Percentiles rank a stretch among this genome's conserved stretches.
These are phyloP conservation scores for Aristolochia californica DNA, from an alignment of 164 flowering plant genomes.

Conservation along the genomic window DNA sequence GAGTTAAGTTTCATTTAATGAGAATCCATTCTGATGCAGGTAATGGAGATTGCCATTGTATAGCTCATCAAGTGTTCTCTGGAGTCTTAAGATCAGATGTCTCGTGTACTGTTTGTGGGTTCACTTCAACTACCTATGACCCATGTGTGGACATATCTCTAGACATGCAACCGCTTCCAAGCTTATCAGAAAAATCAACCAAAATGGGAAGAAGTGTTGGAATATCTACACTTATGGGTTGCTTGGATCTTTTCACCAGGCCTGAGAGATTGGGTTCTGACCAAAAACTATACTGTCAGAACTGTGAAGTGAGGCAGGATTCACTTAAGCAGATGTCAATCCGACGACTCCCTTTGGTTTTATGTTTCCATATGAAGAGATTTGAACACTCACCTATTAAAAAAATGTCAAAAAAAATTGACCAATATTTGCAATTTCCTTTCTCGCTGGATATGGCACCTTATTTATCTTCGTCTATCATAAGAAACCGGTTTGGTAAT, in stretches of 20 bases:
- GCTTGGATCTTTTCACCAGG: slow-evolving; percentile 59
- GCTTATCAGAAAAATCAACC: slow-evolving; percentile 14
- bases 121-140: slow-evolving; percentile 55
- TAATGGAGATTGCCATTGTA: slow-evolving; percentile 46
- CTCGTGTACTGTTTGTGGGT: slow-evolving; percentile 55
- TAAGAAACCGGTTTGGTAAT: slow-evolving; percentile 52
- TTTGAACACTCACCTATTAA: slow-evolving; percentile 44
- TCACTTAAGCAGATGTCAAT: slow-evolving; percentile 64
- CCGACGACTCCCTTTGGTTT: slow-evolving; percentile 41
- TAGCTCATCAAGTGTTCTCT: slow-evolving; percentile 52
- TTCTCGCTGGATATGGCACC: slow-evolving; percentile 59
- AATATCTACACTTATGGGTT: slow-evolving; percentile 49
- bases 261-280: slow-evolving; percentile 66
- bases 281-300: slow-evolving; percentile 55
- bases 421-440: slow-evolving; percentile 52
- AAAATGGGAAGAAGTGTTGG: slow-evolving; percentile 20
- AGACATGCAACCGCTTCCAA: slow-evolving; percentile 24
- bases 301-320: slow-evolving; percentile 39
- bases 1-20: not conserved
- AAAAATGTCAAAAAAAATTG: slow-evolving; percentile 41
- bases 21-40: slow-evolving; percentile 17
- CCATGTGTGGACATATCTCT: slow-evolving; percentile 63
- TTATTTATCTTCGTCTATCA: slow-evolving; percentile 48
- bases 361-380: slow-evolving; percentile 56
- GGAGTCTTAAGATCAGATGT: slow-evolving; percentile 62